Evolutionary conservation across 2,329 filamentous ascomycete species (phyloP).

Genomic region (Aciculosporium take): DNA sequence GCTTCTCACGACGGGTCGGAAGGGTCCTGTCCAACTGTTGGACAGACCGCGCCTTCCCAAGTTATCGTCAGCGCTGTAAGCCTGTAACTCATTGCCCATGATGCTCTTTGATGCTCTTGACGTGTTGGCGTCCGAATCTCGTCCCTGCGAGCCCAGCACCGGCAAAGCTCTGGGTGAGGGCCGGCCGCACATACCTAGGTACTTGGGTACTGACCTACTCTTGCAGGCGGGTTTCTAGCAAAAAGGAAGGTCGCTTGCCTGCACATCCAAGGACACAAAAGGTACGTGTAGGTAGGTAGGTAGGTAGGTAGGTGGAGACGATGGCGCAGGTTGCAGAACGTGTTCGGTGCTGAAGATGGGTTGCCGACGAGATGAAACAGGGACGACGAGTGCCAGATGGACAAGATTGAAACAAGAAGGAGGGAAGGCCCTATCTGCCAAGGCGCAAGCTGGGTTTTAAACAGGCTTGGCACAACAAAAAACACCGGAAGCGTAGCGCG

Average conservation of each 20-base stretch:
- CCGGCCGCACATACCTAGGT: no score
- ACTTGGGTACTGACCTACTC: no score
- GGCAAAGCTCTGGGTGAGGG: background rate
- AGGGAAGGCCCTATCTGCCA: background rate
- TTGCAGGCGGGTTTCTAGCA: background rate
- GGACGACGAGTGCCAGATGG: background rate
- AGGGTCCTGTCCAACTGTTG: background rate
- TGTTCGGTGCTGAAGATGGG: background rate
- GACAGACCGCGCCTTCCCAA: background rate
- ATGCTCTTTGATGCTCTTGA: background rate
- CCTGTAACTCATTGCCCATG: background rate
- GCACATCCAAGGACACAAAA: background rate
- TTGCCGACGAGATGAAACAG: background rate
- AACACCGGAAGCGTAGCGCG: background rate
- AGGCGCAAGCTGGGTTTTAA: conserved; percentile 5
- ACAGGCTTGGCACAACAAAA: background rate
- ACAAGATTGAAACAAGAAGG: background rate
- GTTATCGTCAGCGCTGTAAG: no score
- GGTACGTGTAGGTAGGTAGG: no score
- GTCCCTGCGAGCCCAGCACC: no score
- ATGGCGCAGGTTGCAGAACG: background rate
- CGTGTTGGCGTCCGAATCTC: no score
- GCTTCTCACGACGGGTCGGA: background rate
- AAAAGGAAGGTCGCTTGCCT: no score
- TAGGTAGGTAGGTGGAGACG: no score